Percentiles rank a stretch among this genome's conserved stretches.
Conservation (phyloP, 129 eudicot species). For the Sambucus nigra region DNA sequence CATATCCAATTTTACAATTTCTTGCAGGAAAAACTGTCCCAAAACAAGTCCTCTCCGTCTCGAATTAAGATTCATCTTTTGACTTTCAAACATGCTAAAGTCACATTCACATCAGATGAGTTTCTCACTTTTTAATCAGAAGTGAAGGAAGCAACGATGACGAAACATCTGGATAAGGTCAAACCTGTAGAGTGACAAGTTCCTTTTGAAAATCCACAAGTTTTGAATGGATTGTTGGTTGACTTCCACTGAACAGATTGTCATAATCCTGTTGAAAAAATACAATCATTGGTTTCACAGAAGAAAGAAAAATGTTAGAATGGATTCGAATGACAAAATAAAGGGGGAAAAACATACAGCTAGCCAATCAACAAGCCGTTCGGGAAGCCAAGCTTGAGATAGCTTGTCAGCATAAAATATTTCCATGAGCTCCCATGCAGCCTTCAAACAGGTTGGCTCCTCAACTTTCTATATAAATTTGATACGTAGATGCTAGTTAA, state of each 20-base stretch:
- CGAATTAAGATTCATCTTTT: too few species aligned
- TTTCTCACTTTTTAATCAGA: neutral
- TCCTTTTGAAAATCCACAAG: conserved; percentile 67
- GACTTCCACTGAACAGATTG: conserved; percentile 45
- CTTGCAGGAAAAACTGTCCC: too few species aligned
- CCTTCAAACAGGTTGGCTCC: conserved; percentile 69
- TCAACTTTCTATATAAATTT: conserved; percentile 37
- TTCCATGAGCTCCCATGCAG: conserved; percentile 96
- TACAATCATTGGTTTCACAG: conserved; percentile 10
- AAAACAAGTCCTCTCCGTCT: too few species aligned
- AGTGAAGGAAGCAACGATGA: conserved; percentile 8
- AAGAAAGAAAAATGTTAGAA: conserved; percentile 5
- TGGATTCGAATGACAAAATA: neutral
- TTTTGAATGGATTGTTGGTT: conserved; percentile 54
- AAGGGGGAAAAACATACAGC: conserved; percentile 38
- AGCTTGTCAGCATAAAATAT: conserved; percentile 84
- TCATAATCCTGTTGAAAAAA: conserved; percentile 64
- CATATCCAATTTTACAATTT: too few species aligned
- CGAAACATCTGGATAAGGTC: neutral
- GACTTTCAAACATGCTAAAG: too few species aligned
- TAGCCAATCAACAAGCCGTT: conserved; percentile 90
- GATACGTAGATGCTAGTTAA: neutral
- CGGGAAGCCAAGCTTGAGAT: conserved; percentile 79
- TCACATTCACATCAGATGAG: too few species aligned
- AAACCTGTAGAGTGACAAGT: conserved; percentile 63